Conservation (phyloP, 2,329 filamentous ascomycete species). For the Penicillium sclerotiorum region DNA sequence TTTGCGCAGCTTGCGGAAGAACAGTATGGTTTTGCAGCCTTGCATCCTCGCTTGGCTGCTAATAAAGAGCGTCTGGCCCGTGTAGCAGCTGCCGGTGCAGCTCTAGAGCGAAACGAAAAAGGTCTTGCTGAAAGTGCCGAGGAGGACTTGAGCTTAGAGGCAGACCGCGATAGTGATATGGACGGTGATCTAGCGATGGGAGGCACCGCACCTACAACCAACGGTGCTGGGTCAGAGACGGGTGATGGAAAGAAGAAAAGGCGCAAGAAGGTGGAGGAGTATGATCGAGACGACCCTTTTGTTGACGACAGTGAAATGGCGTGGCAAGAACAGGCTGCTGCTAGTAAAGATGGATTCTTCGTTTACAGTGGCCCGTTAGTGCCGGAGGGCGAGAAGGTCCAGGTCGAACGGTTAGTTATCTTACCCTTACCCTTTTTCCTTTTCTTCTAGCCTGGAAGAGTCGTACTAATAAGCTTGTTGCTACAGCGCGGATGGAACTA, state of each 20-base stretch:
- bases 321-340: conserved; percentile 94
- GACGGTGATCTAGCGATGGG: conserved; percentile 50
- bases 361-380: conserved; percentile 93
- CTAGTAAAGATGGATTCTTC: conserved; percentile 95
- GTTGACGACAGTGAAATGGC: conserved; percentile 90
- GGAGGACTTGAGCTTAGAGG: conserved; percentile 87
- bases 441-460: too few relatives aligned
- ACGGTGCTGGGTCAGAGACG: conserved; percentile 56
- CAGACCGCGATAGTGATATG: conserved; percentile 67
- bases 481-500: conserved; percentile 69
- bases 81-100: conserved; percentile 85
- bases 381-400: conserved; percentile 78
- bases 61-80: conserved; percentile 84
- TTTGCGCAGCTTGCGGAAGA: conserved; percentile 93
- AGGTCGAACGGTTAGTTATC: conserved; percentile 62
- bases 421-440: too few relatives aligned
- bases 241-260: conserved; percentile 72
- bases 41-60: conserved; percentile 88
- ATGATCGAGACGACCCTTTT: conserved; percentile 69
- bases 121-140: conserved; percentile 71
- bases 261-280: conserved; percentile 69
- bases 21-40: conserved; percentile 88
- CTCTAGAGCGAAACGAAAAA: conserved; percentile 74
- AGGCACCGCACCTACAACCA: conserved; percentile 50
- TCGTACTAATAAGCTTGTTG: conserved; percentile 25